Percentiles rank a stretch among this genome's conserved stretches.
phyloP scores from a whole-genome alignment of 2,329 filamentous ascomycete species.

The Hypoxylon sp. region DNA sequence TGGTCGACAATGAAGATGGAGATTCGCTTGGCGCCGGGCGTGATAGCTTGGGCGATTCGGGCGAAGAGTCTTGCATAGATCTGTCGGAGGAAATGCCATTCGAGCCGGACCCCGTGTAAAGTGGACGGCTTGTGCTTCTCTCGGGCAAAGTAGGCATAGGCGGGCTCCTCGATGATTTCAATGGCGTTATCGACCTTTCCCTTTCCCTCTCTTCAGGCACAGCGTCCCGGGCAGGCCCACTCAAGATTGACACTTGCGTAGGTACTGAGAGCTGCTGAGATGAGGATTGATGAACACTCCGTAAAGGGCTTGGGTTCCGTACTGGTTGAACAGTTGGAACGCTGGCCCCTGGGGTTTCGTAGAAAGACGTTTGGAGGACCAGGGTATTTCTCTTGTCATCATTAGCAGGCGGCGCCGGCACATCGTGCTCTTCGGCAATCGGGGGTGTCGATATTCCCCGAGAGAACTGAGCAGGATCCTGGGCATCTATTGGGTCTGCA shows the following conservation, averaged over 20 bases:
- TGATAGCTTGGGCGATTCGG: conserved; percentile 48
- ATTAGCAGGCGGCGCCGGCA: conserved; percentile 16
- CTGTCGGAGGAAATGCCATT: conserved; percentile 23
- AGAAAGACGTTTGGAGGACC: conserved; percentile 25
- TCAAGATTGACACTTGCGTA: conserved; percentile 43
- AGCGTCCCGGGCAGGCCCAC: conserved; percentile 19
- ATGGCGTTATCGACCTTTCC: conserved; percentile 36
- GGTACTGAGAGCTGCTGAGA: conserved; percentile 35
- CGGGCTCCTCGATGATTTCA: conserved; percentile 43
- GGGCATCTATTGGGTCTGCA: conserved; percentile 61
- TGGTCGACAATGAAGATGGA: conserved; percentile 61
- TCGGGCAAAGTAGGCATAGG: conserved; percentile 50
- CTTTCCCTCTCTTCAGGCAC: conserved; percentile 36
- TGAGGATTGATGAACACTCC: conserved; percentile 33
- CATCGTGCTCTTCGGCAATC: conserved; percentile 56
- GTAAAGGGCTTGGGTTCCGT: conserved; percentile 40
- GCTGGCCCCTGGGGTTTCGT: conserved; percentile 32
- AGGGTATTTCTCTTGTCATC: conserved; percentile 37
- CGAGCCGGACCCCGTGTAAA: conserved; percentile 37
- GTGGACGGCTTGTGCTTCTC: conserved; percentile 46
- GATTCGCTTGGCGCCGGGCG: conserved; percentile 62
- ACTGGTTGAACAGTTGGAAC: conserved; percentile 29
- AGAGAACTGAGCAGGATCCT: conserved; percentile 48
- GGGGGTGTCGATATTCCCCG: conserved; percentile 56
- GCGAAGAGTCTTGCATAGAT: conserved; percentile 37